A percentile compares a stretch with the other conserved stretches of the same genome.
Conservation (phyloP, 306 rosid genomes). For the Quercus agrifolia region DNA sequence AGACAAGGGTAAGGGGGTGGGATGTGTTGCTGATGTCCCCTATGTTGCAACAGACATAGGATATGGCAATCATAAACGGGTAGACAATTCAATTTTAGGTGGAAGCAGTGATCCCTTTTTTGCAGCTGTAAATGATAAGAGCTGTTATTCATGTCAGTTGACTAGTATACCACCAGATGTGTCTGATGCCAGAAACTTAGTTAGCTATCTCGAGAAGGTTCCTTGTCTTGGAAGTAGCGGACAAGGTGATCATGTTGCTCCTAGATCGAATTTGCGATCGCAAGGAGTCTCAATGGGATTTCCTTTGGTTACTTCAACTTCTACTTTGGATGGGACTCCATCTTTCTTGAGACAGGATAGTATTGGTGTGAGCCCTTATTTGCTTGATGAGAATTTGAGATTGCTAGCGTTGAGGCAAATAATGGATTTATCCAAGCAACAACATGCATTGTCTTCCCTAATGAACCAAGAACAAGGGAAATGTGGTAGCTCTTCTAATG, state of each 20-base stretch:
- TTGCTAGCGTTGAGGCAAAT: constrained; percentile 40
- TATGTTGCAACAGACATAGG: constrained; percentile 27
- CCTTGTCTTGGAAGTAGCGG: constrained; percentile 27
- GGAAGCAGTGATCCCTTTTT: constrained; percentile 20
- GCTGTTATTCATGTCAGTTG: constrained; percentile 17
- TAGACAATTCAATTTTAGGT: constrained; percentile 25
- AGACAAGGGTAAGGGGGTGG: constrained; percentile 36
- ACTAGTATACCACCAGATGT: constrained; percentile 24
- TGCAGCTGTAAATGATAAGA: constrained; percentile 26
- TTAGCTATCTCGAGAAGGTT: constrained; percentile 19
- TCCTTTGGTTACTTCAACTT: constrained; percentile 37
- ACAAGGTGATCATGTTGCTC: constrained; percentile 23
- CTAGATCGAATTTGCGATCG: constrained; percentile 20
- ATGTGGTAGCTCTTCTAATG: constrained; percentile 21
- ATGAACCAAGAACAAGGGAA: constrained; percentile 35
- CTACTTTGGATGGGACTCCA: constrained; percentile 29
- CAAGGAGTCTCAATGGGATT: constrained; percentile 32
- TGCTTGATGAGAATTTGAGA: constrained; percentile 49
- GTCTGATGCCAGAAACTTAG: constrained; percentile 19
- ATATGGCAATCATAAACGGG: constrained; percentile 23
- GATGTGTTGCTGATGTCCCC: constrained; percentile 21
- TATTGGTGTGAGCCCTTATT: constrained; percentile 25
- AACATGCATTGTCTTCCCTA: constrained; percentile 26
- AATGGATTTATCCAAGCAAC: constrained; percentile 47
- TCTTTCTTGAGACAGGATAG: constrained; percentile 25